Evolutionary conservation across 768 basidiomycete genomes (phyloP), one percentile per base, ranked within the genome.

Genomic region (Amanita pallidorosea): DNA sequence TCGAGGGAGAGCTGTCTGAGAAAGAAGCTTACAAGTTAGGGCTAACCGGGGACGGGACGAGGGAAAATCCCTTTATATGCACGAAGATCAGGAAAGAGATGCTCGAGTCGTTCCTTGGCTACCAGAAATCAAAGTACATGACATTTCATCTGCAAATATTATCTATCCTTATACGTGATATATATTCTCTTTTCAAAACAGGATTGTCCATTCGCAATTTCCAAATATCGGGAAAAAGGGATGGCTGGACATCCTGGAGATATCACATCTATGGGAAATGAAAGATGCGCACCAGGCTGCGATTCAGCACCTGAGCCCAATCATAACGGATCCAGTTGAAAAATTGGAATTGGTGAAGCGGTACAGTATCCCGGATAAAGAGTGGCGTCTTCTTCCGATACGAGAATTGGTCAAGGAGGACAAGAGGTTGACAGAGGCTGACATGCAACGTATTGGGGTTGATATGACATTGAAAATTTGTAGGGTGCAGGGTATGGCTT

Each of bases 311-410:
- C 34, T 51, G 20, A 11, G 12, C 13, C 25, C 22, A 20, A 33
- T 37, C 13, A 9, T 12, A 7, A 12, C 36, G 34, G 49, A 44
- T 35, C 17, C 23, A 6, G 20, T 51, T 31, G 31, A 25, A 42
- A 51, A 51, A 34, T 41, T 51, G 41, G 40, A 34, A 20, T 13
- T 51, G n/a, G 49, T 42, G 20, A 42, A 37, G 20, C 34, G 42
- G 25, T 44, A 51, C 25, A 9, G 13, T 34, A 51, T 51, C 29
- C n/a, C 5, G 18, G 4, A 36, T 7, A 48, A 58, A 9, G 31
- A 49, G 4, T 73, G 72, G 69, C 56, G 69, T 5, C 35, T 66
- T 20, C 51, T 57, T 8, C 67, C 65, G 18, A 57, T 68, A 46
- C 54, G 45, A 8, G 57, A 60, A 7, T 54, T 69, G 25, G 59